phyloP scores from a whole-genome alignment of 768 basidiomycete genomes.

The Pholiota conissans region DNA sequence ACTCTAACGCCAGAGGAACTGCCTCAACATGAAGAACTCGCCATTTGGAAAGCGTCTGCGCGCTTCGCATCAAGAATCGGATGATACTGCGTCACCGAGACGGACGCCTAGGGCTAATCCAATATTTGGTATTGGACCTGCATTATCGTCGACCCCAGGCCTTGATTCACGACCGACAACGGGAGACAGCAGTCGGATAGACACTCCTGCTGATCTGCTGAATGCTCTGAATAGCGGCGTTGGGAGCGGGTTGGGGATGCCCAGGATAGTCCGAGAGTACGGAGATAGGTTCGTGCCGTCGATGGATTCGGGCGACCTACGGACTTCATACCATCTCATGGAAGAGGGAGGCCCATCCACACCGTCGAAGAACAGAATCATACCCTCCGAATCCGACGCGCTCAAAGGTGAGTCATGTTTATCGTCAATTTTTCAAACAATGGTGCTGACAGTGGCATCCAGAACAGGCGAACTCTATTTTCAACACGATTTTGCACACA shows the following conservation, averaged over 20 bases:
- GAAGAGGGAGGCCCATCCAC: conserved; percentile 57
- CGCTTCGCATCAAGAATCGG: conserved; percentile 62
- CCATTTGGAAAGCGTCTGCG: conserved; percentile 84
- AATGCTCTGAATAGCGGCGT: conserved; percentile 1
- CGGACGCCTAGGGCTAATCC: conserved; percentile 30
- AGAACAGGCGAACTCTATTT: conserved; percentile 87
- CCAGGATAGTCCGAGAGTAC: conserved; percentile 42
- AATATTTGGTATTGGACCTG: conserved; percentile 47
- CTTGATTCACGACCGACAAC: conserved; percentile 55
- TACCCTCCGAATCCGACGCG: conserved; percentile 74
- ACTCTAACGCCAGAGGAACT: conserved; percentile 36
- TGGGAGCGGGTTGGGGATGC: conserved; percentile 9
- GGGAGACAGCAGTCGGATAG: conserved; percentile 45
- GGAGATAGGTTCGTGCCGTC: conserved; percentile 72
- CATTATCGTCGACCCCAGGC: conserved; percentile 42
- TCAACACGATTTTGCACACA: conserved; percentile 72
- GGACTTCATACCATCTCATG: conserved; percentile 67
- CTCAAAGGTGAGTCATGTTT: conserved; percentile 54
- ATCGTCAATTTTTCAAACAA: not conserved
- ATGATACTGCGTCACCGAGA: conserved; percentile 21
- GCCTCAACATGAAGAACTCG: conserved; percentile 81
- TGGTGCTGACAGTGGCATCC: conserved; percentile 1
- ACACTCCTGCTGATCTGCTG: conserved; percentile 20
- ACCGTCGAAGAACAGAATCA: conserved; percentile 60
- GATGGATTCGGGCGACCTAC: conserved; percentile 60